A percentile compares a stretch with the other conserved stretches of the same genome.
Evolutionary conservation across 1,139 yeast genomes (phyloP).

Genomic region (Taiozyma sp.): DNA sequence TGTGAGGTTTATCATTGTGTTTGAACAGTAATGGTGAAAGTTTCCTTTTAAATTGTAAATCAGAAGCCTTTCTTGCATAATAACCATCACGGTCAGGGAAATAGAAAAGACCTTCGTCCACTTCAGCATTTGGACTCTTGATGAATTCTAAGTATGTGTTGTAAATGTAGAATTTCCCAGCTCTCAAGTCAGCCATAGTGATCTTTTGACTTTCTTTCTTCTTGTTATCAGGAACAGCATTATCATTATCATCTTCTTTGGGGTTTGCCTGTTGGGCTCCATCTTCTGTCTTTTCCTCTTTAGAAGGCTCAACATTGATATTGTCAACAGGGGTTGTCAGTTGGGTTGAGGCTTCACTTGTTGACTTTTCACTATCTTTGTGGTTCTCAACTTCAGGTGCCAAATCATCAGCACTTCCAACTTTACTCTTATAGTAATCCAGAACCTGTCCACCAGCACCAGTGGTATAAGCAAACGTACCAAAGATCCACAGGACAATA

Average conservation of each 20-base stretch:
- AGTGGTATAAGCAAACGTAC: slow-evolving; percentile 9
- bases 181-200: slow-evolving; percentile 25
- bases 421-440: slow-evolving; percentile 17
- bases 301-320: neutral
- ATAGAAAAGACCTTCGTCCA: slow-evolving; percentile 30
- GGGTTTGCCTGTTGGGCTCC: neutral
- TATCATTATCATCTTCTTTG: neutral
- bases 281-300: neutral
- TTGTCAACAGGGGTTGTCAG: neutral
- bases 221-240: neutral
- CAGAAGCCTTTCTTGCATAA: slow-evolving; percentile 27
- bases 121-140: slow-evolving; percentile 23
- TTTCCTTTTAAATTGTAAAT: slow-evolving; percentile 31
- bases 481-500: slow-evolving; percentile 11
- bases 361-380: neutral
- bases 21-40: slow-evolving; percentile 23
- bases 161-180: slow-evolving; percentile 26
- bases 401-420: slow-evolving; percentile 8
- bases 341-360: neutral
- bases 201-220: slow-evolving; percentile 10
- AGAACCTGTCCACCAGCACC: slow-evolving; percentile 11
- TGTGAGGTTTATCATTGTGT: slow-evolving; percentile 20
- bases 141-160: slow-evolving; percentile 26
- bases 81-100: slow-evolving; percentile 18
- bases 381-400: slow-evolving; percentile 7